A percentile compares a stretch with the other conserved stretches of the same genome.
Conservation (phyloP, 176 grass and related monocot genomes). For the Phragmites australis region DNA sequence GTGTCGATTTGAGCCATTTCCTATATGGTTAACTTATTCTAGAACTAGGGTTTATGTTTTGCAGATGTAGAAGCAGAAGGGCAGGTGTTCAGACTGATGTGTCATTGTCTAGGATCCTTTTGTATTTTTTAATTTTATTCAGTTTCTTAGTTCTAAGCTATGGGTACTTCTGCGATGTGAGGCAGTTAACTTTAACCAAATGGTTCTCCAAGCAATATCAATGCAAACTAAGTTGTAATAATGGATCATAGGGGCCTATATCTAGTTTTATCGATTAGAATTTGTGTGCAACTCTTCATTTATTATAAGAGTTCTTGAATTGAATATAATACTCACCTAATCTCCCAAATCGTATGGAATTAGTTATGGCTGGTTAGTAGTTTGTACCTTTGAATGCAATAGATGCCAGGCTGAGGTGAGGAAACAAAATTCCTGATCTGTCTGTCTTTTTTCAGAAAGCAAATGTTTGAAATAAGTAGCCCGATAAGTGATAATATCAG, state of each 20-base stretch:
- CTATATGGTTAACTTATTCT: background rate
- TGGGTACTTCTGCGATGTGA: background rate
- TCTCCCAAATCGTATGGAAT: background rate
- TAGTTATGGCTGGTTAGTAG: background rate
- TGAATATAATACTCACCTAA: background rate
- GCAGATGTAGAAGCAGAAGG: background rate
- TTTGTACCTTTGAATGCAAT: background rate
- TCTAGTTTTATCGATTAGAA: background rate
- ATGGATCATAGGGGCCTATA: background rate
- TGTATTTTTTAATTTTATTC: background rate
- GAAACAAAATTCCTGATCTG: background rate
- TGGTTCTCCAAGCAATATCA: background rate
- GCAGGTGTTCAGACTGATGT: background rate
- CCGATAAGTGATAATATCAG: background rate
- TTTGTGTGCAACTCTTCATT: background rate
- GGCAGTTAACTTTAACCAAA: background rate
- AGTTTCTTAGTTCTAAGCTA: background rate
- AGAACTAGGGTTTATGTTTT: background rate
- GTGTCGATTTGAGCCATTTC: background rate
- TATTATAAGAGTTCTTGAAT: background rate
- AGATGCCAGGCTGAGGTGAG: background rate
- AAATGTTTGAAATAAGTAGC: background rate
- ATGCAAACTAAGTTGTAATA: background rate
- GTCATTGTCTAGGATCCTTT: background rate
- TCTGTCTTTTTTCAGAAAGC: background rate